These are phyloP conservation scores for Sindora glabra DNA, from an alignment of 306 rosid genomes.

Conservation along the genomic window DNA sequence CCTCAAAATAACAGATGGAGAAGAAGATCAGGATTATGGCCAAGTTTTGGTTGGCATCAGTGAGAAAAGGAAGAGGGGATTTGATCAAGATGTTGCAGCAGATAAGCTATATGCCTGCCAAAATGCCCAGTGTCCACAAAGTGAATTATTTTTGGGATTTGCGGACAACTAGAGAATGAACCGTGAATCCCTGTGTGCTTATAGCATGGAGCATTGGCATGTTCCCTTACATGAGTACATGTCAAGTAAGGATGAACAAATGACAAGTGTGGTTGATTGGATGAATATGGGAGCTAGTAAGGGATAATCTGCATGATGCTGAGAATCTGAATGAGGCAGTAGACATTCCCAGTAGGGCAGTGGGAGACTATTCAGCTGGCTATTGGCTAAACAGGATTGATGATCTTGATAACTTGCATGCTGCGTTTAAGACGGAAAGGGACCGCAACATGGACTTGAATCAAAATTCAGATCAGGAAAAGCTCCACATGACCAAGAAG, in stretches of 20 bases:
- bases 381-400: constrained; percentile 24
- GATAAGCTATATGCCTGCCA: constrained; percentile 13
- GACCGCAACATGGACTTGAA: constrained; percentile 7
- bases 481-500: constrained; percentile 10
- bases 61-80: constrained; percentile 27
- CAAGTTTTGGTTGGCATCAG: not conserved
- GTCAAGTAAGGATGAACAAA: not conserved
- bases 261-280: constrained; percentile 34
- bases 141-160: constrained; percentile 21
- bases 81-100: constrained; percentile 8
- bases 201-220: not conserved
- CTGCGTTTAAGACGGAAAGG: constrained; percentile 13
- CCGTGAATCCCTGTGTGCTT: constrained; percentile 19
- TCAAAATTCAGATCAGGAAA: constrained; percentile 2
- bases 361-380: constrained; percentile 13
- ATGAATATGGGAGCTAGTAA: constrained; percentile 28
- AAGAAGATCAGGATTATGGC: no score
- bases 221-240: not conserved
- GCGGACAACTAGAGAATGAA: constrained; percentile 23
- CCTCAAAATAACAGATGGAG: constrained; percentile 15
- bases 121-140: constrained; percentile 14
- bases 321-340: not conserved
- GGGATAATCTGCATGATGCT: constrained; percentile 7
- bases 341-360: not conserved
- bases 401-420: constrained; percentile 4